Evolutionary conservation across 108 stramenopile genomes (phyloP).

Genomic region (Fistulifera solaris): DNA sequence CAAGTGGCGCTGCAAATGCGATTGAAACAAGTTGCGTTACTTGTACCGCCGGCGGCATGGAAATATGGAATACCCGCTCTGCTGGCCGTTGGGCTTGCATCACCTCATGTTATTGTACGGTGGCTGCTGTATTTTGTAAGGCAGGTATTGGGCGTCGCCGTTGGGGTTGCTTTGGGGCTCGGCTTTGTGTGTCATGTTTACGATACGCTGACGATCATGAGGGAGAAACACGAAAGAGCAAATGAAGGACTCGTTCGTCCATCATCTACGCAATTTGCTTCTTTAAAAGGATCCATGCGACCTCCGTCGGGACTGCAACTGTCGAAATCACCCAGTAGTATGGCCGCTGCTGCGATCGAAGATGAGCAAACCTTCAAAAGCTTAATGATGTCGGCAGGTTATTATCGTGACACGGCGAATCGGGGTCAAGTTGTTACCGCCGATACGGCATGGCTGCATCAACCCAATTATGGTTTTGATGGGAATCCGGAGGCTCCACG

Average conservation of each 20-base stretch:
- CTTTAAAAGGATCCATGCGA: too few species aligned
- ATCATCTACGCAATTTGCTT: background rate
- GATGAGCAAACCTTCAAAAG: slow-evolving; percentile 9
- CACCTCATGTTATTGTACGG: too few species aligned
- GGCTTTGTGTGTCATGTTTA: slow-evolving; percentile 67
- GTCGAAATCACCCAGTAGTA: background rate
- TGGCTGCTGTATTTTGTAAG: slow-evolving; percentile 8
- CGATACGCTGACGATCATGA: slow-evolving; percentile 30
- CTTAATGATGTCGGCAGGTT: slow-evolving; percentile 7
- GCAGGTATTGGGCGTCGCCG: slow-evolving; percentile 27
- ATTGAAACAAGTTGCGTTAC: too few species aligned
- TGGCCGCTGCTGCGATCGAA: background rate
- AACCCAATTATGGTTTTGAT: slow-evolving; percentile 2
- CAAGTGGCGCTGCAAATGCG: too few species aligned
- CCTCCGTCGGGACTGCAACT: too few species aligned
- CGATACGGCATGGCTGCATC: background rate
- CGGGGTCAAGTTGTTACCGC: slow-evolving; percentile 8
- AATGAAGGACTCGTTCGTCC: background rate
- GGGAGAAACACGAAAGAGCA: background rate
- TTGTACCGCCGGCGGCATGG: too few species aligned
- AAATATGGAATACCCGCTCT: too few species aligned
- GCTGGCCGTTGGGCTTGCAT: too few species aligned
- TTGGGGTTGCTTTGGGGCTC: slow-evolving; percentile 61
- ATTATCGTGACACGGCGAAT: background rate
- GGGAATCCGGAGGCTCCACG: too few species aligned